Evolutionary conservation across 306 rosid genomes (phyloP).

Genomic region (Carpinus viminea): DNA sequence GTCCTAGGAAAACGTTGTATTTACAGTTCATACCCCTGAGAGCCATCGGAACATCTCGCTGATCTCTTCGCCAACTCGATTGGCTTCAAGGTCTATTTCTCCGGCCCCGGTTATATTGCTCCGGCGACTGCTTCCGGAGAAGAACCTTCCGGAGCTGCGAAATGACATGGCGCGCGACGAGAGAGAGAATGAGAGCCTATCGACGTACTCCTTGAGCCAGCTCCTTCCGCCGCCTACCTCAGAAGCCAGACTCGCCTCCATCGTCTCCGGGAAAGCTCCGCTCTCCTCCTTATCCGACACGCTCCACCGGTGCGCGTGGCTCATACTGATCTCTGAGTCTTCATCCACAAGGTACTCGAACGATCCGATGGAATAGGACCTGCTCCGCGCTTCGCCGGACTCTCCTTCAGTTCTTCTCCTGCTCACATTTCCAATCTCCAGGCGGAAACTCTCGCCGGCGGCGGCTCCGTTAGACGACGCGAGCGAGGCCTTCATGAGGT

Average conservation of each 20-base stretch:
- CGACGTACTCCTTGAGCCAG: conserved; percentile 84
- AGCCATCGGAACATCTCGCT: conserved; percentile 89
- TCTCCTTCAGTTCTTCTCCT: conserved; percentile 33
- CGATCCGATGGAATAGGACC: conserved; percentile 85
- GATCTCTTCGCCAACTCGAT: conserved; percentile 73
- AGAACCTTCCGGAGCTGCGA: conserved; percentile 81
- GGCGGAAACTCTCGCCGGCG: conserved; percentile 44
- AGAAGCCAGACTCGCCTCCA: conserved; percentile 44
- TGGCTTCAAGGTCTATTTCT: conserved; percentile 64
- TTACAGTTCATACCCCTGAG: conserved; percentile 76
- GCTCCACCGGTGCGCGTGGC: conserved; percentile 51
- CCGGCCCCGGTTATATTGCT: conserved; percentile 49
- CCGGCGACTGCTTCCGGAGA: conserved; percentile 65
- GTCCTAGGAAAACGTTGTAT: conserved; percentile 24
- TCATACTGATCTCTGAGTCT: conserved; percentile 54
- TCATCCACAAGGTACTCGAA: conserved; percentile 74
- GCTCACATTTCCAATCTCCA: conserved; percentile 72
- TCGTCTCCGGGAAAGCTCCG: neutral
- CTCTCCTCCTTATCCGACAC: conserved; percentile 55
- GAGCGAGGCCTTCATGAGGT: conserved; percentile 40
- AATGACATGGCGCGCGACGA: conserved; percentile 73
- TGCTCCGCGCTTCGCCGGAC: conserved; percentile 12
- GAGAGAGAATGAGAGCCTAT: conserved; percentile 60
- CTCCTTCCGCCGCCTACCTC: conserved; percentile 60
- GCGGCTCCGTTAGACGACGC: conserved; percentile 14